Base-by-base conservation (phyloP, 768 basidiomycete genomes). In the Pulveroboletus ravenelii region DNA sequence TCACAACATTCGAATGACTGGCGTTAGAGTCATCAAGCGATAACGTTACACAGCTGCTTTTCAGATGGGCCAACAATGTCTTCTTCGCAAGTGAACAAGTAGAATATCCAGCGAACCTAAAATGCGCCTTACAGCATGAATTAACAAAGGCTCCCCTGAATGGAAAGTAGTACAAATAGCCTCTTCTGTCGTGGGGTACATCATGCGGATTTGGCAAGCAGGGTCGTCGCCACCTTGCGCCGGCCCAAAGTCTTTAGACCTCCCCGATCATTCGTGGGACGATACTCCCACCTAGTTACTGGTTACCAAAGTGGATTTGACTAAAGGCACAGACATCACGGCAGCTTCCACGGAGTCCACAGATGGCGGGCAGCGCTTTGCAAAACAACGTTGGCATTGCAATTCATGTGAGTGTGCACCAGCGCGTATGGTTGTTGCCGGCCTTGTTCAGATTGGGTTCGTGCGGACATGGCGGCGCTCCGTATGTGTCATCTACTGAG, bases 151-250 rank as follows among this genome's bases (percentile, higher is more conserved):
- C 6, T 15, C 10, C n/a, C 27, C 17, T 17, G 14, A 29, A 47
- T 44, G 27, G 39, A 27, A 27, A 43, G 27, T n/a, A 6, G 14
- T 5, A 6, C 4, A 7, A 27, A 27, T 18, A 17, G 5, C 17
- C 31, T 12, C 43, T 12, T 32, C 31, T 5, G 31, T 20, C 31
- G 14, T 31, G 3, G 18, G 43, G 10, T 15, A n/a, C 5, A 3
- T 32, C 23, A 20, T 45, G 40, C 18, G 15, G 27, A 12, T 20
- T 12, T 44, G 2, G 73, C 71, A 18, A 67, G 70, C 47, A 70
- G 52, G 15, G 72, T 64, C 38, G 58, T 74, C 48, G 74, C 76
- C 12, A 70, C 74, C 18, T 56, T 72, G 18, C 74, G 74, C 46
- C 68, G 60, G 37, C 71, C 69, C 6, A 62, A 57, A 8, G 57